phyloP scores from a whole-genome alignment of 768 basidiomycete species.

The Neoboletus brunneissimus region DNA sequence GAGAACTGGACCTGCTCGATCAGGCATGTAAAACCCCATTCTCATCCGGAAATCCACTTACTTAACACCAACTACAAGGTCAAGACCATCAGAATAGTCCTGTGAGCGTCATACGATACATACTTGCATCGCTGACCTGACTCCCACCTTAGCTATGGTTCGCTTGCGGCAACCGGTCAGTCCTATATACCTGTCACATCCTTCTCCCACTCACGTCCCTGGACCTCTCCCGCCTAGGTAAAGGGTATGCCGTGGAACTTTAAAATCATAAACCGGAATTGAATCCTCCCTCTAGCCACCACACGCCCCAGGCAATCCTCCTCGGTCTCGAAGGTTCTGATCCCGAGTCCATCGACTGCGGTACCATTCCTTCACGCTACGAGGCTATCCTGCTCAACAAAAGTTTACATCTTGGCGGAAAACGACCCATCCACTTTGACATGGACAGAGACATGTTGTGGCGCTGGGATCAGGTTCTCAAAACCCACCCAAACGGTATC shows the following conservation, averaged over 20 bases:
- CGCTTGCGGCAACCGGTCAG: constrained; percentile 86
- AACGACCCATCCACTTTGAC: constrained; percentile 77
- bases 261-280: neutral
- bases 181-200: neutral
- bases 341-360: constrained; percentile 90
- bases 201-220: constrained; percentile 5
- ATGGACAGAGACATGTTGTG: constrained; percentile 92
- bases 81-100: constrained; percentile 75
- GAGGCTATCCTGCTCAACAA: constrained; percentile 63
- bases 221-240: constrained; percentile 44
- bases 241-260: constrained; percentile 53
- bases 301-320: constrained; percentile 83
- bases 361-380: constrained; percentile 77
- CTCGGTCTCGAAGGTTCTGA: constrained; percentile 86
- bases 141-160: constrained; percentile 65
- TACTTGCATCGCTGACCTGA: neutral
- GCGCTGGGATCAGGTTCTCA: constrained; percentile 86
- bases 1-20: constrained; percentile 63
- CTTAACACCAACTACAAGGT: constrained; percentile 44
- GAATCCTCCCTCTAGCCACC: constrained; percentile 50
- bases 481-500: constrained; percentile 92
- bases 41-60: neutral
- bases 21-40: constrained; percentile 43
- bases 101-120: constrained; percentile 46
- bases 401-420: constrained; percentile 66